phyloP scores from a whole-genome alignment of 2,329 filamentous ascomycete genomes.

The Aspergillus oerlinghausenensis region DNA sequence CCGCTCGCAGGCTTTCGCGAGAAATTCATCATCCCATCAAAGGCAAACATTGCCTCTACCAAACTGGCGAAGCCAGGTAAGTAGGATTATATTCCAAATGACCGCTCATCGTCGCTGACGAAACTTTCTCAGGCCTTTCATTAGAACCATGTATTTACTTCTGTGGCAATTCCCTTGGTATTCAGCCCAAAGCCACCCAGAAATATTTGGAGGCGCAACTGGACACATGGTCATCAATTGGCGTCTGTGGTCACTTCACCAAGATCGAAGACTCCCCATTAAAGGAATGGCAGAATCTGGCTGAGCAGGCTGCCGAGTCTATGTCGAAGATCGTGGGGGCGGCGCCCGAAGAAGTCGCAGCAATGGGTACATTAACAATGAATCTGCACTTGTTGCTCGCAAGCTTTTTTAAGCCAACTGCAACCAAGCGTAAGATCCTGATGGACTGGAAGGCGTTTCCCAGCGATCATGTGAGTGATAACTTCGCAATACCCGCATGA shows the following conservation, averaged over 20 bases:
- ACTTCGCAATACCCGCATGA: no score
- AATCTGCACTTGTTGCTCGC: conserved; percentile 78
- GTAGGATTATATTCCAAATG: background rate
- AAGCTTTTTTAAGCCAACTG: conserved; percentile 71
- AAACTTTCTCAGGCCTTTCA: conserved; percentile 24
- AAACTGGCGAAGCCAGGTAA: conserved; percentile 45
- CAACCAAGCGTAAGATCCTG: conserved; percentile 66
- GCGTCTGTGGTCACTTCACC: conserved; percentile 77
- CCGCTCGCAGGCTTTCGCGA: conserved; percentile 57
- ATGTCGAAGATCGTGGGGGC: conserved; percentile 72
- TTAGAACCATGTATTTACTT: conserved; percentile 61
- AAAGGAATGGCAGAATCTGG: conserved; percentile 69
- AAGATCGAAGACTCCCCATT: conserved; percentile 63
- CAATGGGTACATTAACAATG: conserved; percentile 80
- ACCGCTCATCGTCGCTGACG: conserved; percentile 7
- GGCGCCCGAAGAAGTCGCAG: conserved; percentile 65
- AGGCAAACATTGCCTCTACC: conserved; percentile 63
- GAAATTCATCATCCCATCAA: conserved; percentile 74
- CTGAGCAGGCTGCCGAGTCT: conserved; percentile 66
- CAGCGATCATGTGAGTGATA: conserved; percentile 63
- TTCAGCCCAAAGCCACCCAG: conserved; percentile 67
- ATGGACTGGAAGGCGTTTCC: conserved; percentile 85
- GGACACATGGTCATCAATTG: conserved; percentile 76
- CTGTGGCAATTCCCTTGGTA: conserved; percentile 81
- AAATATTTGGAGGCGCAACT: conserved; percentile 67